Percentiles rank a stretch among this genome's conserved stretches.
Conservation (phyloP, 1,139 yeast species). For the Taphrina sp. region DNA sequence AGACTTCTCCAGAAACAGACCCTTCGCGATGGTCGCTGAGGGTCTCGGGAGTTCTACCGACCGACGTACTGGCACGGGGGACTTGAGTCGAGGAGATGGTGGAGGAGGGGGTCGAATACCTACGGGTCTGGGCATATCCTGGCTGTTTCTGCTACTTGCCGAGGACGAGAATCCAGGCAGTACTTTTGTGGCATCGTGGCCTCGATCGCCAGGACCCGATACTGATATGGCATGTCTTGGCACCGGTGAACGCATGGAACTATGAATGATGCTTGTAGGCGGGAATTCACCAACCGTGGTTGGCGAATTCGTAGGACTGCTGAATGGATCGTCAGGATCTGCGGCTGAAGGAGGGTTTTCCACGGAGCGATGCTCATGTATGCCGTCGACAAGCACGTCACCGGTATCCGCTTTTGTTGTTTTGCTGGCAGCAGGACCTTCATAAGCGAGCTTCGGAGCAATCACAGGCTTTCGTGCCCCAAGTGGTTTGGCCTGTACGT, state of each 20-base stretch:
- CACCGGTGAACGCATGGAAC: neutral
- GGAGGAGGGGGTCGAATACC: conserved; percentile 17
- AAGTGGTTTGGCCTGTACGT: neutral
- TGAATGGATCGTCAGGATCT: too few species aligned
- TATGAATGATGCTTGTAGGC: neutral
- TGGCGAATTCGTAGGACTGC: conserved; percentile 11
- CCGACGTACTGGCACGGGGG: conserved; percentile 2
- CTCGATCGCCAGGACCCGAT: neutral
- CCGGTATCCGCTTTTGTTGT: too few species aligned
- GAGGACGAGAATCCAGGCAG: neutral
- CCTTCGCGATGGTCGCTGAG: neutral
- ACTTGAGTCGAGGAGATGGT: conserved; percentile 29
- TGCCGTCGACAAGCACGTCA: too few species aligned
- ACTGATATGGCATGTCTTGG: neutral
- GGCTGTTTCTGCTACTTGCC: neutral
- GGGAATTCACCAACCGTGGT: too few species aligned
- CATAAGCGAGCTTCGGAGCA: too few species aligned
- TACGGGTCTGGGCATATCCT: neutral
- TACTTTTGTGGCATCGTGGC: neutral
- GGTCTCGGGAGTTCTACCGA: neutral
- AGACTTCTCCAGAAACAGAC: neutral
- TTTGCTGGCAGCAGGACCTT: too few species aligned
- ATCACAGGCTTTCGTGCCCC: neutral
- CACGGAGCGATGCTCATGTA: too few species aligned
- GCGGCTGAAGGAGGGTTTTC: too few species aligned